Base-by-base conservation (phyloP, 2,329 filamentous ascomycete genomes). In the Diplodia sapinea region DNA sequence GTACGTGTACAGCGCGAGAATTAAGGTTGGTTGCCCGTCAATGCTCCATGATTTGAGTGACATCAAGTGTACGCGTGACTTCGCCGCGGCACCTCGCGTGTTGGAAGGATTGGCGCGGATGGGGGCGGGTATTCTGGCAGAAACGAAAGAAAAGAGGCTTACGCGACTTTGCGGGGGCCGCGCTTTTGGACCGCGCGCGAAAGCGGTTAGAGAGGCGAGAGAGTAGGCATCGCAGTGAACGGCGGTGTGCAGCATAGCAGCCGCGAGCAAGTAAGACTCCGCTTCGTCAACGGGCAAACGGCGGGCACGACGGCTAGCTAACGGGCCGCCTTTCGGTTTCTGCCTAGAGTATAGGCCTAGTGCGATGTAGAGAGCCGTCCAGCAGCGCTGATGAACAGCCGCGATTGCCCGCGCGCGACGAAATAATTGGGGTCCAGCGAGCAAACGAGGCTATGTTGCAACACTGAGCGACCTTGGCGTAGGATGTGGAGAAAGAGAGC, bases 51-150 rank as follows among this genome's bases (percentile, higher is more conserved):
- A 49, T 49, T 15, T n/a, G 15, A 49, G 43, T 47, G 43, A 47
- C 43, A 47, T 47, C 43, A 47, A 52, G 50, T 38, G 59, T 33
- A 47, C 59, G 59, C 59, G 47, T 63, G 59, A 63, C 59, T 63
- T 47, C 8, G 15, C 17, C 7, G 17, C 43, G 33, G 33, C 11
- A 12, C 43, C 43, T 47, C 47, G 59, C 50, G 20, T 55, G 50
- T n/a, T 29, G 31, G 13, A n/a, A 51, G 40, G 47, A 51, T 63
- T 50, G n/a, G 47, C 59, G 43, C 43, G 43, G 43, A 47, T 47
- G 43, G 43, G 43, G 43, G 43, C 43, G 43, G 43, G 43, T 47
- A 47, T 47, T 47, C 11, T n/a, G 43, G 17, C 17, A 47, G n/a
- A 47, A 9, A n/a, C 43, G 43, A n/a, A 47, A n/a, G 54, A 17